Evolutionary conservation across 164 flowering plant genomes (phyloP).

Genomic region (Tinospora cordifolia): DNA sequence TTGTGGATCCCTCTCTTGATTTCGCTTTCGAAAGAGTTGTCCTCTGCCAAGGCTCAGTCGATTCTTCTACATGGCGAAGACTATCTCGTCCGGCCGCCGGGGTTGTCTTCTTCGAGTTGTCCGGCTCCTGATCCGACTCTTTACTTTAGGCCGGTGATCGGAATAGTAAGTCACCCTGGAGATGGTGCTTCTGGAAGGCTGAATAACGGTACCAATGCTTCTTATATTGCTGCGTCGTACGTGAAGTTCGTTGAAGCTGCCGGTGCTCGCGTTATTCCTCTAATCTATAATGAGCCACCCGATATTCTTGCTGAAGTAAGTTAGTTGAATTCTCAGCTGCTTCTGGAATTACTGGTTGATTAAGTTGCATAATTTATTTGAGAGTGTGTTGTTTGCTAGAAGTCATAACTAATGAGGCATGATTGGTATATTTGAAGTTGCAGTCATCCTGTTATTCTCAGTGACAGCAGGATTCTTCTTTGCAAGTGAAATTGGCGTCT

Average conservation of each 20-base stretch:
- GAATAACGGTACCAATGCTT: slow-evolving; percentile 47
- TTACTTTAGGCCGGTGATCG: slow-evolving; percentile 76
- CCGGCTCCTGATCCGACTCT: slow-evolving; percentile 46
- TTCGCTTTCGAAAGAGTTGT: slow-evolving; percentile 31
- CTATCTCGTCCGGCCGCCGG: background rate
- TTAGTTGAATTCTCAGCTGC: background rate
- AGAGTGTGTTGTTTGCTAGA: no score
- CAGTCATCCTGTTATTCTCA: no score
- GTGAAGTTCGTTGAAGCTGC: slow-evolving; percentile 93
- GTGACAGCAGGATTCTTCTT: no score
- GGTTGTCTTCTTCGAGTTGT: slow-evolving; percentile 22
- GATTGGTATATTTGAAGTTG: no score
- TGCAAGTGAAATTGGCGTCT: no score
- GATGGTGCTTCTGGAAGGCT: slow-evolving; percentile 93
- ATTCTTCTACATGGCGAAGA: slow-evolving; percentile 35
- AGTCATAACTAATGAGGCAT: no score
- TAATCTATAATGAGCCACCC: slow-evolving; percentile 74
- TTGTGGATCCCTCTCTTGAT: slow-evolving; percentile 48
- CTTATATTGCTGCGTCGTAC: slow-evolving; percentile 95
- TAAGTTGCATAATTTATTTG: background rate
- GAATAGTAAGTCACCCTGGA: slow-evolving; percentile 89
- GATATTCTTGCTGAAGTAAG: slow-evolving; percentile 52
- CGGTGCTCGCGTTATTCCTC: slow-evolving; percentile 91
- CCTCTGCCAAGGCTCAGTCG: slow-evolving; percentile 30
- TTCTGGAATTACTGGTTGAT: background rate